These are phyloP conservation scores for Withania somnifera DNA, from an alignment of 305 asterid genomes.

Conservation along the genomic window DNA sequence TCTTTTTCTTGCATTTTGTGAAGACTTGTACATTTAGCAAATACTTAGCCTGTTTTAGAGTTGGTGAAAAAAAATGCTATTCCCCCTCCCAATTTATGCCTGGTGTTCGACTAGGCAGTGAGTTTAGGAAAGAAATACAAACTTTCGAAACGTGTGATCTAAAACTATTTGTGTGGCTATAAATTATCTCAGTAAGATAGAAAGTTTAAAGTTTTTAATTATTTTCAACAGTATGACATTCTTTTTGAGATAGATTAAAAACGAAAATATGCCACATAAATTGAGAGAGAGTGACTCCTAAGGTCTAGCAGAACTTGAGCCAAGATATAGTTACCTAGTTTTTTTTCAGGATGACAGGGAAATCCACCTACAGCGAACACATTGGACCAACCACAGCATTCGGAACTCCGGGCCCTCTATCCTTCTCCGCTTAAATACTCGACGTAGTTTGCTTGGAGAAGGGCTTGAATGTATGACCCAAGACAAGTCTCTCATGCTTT, in stretches of 20 bases:
- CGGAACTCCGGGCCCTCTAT: neutral
- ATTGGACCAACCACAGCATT: neutral
- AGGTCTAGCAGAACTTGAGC: neutral
- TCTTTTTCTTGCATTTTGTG: neutral
- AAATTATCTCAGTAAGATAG: neutral
- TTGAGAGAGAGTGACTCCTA: neutral
- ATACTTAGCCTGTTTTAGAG: neutral
- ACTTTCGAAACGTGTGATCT: neutral
- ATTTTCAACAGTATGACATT: neutral
- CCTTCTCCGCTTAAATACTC: neutral
- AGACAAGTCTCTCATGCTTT: neutral
- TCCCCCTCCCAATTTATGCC: neutral
- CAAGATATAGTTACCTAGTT: neutral
- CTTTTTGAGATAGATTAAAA: neutral
- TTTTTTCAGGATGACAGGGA: neutral
- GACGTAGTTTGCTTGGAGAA: neutral
- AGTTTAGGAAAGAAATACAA: neutral
- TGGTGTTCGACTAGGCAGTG: neutral
- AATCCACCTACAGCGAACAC: neutral
- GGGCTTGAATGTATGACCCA: neutral
- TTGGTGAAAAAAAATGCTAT: neutral
- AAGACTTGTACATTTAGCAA: neutral
- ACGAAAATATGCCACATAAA: neutral
- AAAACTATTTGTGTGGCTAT: neutral
- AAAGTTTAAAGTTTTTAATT: neutral